Evolutionary conservation across 1,284 basidiomycete genomes (phyloP).

Genomic region (Porodaedalea pini): DNA sequence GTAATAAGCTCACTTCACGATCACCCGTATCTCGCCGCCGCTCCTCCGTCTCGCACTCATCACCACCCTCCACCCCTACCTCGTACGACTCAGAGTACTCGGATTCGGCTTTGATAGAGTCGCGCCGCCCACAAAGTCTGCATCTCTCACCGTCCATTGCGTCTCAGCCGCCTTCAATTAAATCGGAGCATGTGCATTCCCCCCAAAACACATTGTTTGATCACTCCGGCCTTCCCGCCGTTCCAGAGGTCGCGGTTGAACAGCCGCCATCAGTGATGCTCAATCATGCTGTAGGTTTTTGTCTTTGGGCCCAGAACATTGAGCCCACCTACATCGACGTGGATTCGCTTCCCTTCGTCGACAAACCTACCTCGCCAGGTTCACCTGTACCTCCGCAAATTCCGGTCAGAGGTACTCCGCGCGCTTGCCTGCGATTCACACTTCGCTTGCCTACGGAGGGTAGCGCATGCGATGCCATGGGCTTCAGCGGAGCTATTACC

Average conservation of each 20-base stretch:
- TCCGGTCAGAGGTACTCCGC: conserved; percentile 1
- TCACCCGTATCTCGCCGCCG: conserved; percentile 23
- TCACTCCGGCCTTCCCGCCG: conserved; percentile 9
- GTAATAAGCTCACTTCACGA: conserved; percentile 3
- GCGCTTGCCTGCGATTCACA: conserved; percentile 46
- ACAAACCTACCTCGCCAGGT: conserved; percentile 31
- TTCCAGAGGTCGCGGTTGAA: conserved; percentile 9
- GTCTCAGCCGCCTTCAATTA: conserved; percentile 23
- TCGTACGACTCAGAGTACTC: conserved; percentile 17
- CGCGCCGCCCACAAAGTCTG: conserved; percentile 39
- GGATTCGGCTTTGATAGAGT: conserved; percentile 2
- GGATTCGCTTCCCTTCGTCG: conserved; percentile 38
- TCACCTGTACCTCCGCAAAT: conserved; percentile 23
- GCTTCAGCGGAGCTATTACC: conserved; percentile 56
- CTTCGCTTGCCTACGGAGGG: conserved; percentile 41
- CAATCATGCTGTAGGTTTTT: conserved; percentile 37
- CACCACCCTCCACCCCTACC: conserved; percentile 17
- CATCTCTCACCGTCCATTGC: conserved; percentile 28
- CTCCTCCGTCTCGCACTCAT: conserved; percentile 15
- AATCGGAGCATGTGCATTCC: conserved; percentile 13
- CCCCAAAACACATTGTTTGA: conserved; percentile 12
- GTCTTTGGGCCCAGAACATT: conserved; percentile 66
- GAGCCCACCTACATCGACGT: conserved; percentile 53
- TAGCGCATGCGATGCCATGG: conserved; percentile 50
- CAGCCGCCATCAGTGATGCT: conserved; percentile 21